phyloP scores from a whole-genome alignment of 495 filamentous ascomycete species.

The Symbiotaphrina buchneri region DNA sequence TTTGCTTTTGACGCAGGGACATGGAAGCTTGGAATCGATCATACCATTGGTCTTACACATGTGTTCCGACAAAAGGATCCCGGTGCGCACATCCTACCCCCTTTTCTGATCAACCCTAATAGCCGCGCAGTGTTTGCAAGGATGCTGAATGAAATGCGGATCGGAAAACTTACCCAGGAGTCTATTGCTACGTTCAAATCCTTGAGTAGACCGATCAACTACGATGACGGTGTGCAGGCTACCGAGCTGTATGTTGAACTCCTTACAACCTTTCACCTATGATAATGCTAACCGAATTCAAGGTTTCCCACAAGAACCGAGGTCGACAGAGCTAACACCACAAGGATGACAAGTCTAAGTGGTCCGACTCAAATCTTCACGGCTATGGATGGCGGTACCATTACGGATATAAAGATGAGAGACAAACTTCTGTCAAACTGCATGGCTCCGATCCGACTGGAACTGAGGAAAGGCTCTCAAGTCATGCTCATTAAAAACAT shows the following conservation, averaged over 20 bases:
- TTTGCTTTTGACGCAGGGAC: slow-evolving; percentile 85
- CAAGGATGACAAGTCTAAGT: slow-evolving; percentile 44
- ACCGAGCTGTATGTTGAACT: slow-evolving; percentile 51
- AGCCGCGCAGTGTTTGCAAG: slow-evolving; percentile 44
- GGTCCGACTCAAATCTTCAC: slow-evolving; percentile 46
- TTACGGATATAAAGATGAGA: slow-evolving; percentile 37
- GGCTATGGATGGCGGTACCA: slow-evolving; percentile 52
- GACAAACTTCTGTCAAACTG: slow-evolving; percentile 69
- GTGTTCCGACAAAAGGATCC: slow-evolving; percentile 93
- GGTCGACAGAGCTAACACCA: slow-evolving; percentile 67
- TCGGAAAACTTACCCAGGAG: slow-evolving; percentile 48
- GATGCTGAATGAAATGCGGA: slow-evolving; percentile 94
- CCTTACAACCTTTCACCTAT: not conserved
- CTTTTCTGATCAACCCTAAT: slow-evolving; percentile 6
- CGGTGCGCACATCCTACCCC: slow-evolving; percentile 18
- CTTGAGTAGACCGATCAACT: slow-evolving; percentile 44
- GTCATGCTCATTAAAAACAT: slow-evolving; percentile 99
- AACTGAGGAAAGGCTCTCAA: slow-evolving; percentile 77
- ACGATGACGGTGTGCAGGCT: slow-evolving; percentile 58
- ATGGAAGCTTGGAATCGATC: slow-evolving; percentile 80
- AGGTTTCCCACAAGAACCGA: slow-evolving; percentile 81
- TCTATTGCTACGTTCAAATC: slow-evolving; percentile 50
- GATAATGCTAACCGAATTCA: slow-evolving; percentile 4
- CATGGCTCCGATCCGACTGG: slow-evolving; percentile 65
- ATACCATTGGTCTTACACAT: slow-evolving; percentile 87